phyloP scores from a whole-genome alignment of 495 filamentous ascomycete genomes.

The Arthonia radiata region DNA sequence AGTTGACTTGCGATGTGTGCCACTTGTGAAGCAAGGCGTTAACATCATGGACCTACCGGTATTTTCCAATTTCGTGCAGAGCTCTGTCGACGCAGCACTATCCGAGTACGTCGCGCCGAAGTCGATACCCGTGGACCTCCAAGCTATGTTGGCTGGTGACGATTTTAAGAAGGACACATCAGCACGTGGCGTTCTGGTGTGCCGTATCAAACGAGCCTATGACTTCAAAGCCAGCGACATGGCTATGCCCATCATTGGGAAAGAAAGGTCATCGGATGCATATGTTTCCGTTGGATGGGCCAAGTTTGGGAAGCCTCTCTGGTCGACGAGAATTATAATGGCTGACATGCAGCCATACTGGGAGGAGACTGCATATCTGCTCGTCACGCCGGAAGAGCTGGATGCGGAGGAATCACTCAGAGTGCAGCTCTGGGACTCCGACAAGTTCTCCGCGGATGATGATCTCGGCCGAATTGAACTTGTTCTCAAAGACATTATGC shows the following conservation, averaged over 20 bases:
- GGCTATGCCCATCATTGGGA: constrained; percentile 24
- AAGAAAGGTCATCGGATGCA: constrained; percentile 34
- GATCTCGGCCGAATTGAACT: constrained; percentile 45
- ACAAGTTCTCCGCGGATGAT: constrained; percentile 42
- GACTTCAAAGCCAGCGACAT: constrained; percentile 44
- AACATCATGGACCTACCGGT: constrained; percentile 50
- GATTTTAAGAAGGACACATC: constrained; percentile 52
- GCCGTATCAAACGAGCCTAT: constrained; percentile 33
- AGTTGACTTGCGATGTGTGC: constrained; percentile 41
- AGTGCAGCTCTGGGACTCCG: constrained; percentile 49
- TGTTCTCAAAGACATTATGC: constrained; percentile 37
- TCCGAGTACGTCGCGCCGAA: constrained; percentile 52
- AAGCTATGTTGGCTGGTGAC: constrained; percentile 49
- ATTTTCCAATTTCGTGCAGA: constrained; percentile 48
- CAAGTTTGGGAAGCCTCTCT: constrained; percentile 44
- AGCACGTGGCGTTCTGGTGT: constrained; percentile 35
- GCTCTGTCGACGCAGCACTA: constrained; percentile 41
- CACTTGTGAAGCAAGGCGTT: constrained; percentile 35
- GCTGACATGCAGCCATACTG: constrained; percentile 39
- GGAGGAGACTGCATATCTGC: constrained; percentile 38
- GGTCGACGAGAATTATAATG: constrained; percentile 34
- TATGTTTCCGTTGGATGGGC: constrained; percentile 52
- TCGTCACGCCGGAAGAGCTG: constrained; percentile 41
- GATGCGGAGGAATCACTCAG: constrained; percentile 45
- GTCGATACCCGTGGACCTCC: constrained; percentile 42